phyloP scores from a whole-genome alignment of 352 stramenopile species.

The Phytophthora chlamydospora region DNA sequence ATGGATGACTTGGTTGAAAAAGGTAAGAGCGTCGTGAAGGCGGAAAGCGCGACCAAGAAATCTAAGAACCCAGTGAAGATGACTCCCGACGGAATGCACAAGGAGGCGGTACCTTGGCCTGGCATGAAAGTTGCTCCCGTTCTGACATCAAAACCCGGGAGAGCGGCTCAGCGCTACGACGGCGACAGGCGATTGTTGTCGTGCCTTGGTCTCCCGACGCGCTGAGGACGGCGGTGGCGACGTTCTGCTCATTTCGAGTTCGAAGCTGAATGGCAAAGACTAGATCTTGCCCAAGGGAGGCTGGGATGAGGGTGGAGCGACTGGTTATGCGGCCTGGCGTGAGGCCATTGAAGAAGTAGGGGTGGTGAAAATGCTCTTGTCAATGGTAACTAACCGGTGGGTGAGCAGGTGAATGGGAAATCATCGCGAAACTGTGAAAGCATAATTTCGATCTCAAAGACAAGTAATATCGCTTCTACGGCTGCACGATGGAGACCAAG shows the following conservation, averaged over 20 bases:
- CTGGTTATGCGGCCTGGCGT: background rate
- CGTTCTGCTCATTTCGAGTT: slow-evolving; percentile 2
- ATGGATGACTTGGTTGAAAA: too few species aligned
- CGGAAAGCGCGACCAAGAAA: too few species aligned
- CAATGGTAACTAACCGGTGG: too few species aligned
- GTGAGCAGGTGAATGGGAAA: too few species aligned
- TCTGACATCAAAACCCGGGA: background rate
- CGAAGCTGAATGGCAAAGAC: background rate
- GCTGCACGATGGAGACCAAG: too few species aligned
- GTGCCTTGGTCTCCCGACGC: background rate
- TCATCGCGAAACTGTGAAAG: too few species aligned
- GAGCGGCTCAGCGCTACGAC: background rate
- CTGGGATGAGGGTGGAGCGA: background rate
- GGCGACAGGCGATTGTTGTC: background rate
- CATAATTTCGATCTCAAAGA: too few species aligned
- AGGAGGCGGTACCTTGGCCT: too few species aligned
- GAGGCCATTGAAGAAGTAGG: background rate
- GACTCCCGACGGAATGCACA: background rate
- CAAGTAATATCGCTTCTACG: too few species aligned
- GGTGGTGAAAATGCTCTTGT: background rate
- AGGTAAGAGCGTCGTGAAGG: too few species aligned
- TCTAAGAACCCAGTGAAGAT: background rate
- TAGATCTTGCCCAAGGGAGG: background rate
- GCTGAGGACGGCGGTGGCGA: background rate
- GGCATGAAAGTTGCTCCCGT: background rate